Conservation (phyloP, 208 protist genomes). For the Endotrypanum monterogeii region DNA sequence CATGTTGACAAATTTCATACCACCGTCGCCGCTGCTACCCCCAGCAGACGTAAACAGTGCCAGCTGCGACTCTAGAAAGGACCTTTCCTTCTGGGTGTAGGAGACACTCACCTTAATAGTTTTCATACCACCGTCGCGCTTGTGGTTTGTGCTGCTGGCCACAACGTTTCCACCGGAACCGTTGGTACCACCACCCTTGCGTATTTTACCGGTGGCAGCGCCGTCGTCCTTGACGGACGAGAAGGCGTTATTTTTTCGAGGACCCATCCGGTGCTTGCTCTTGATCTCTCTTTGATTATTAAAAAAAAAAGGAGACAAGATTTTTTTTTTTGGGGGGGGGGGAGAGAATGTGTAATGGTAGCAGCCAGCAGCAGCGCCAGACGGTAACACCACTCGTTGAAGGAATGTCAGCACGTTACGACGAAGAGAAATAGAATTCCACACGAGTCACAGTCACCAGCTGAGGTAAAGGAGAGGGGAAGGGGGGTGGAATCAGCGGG, state of each 20-base stretch:
- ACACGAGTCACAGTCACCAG: neutral
- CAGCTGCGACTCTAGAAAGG: constrained; percentile 27
- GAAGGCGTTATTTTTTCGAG: constrained; percentile 28
- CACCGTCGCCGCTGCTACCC: neutral
- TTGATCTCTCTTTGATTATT: neutral
- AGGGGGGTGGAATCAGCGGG: neutral
- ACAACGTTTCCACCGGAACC: neutral
- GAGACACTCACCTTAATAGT: constrained; percentile 2
- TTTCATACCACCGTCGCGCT: neutral
- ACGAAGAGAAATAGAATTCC: neutral
- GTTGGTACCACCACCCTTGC: constrained; percentile 8
- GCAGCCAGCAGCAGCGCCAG: neutral
- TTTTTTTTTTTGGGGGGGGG: neutral
- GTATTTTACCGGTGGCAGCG: constrained; percentile 17
- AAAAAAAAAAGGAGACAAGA: no score
- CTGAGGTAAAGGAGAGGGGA: neutral
- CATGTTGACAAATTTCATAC: constrained; percentile 15
- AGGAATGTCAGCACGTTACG: neutral
- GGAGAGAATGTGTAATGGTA: neutral
- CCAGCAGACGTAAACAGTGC: constrained; percentile 16
- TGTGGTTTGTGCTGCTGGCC: constrained; percentile 5
- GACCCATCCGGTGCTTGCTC: constrained; percentile 25
- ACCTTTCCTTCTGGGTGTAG: constrained; percentile 32
- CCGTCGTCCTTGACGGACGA: constrained; percentile 31
- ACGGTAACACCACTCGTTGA: neutral